These are phyloP conservation scores for Sisymbrium irio DNA, from an alignment of 345 rosid species.

Conservation along the genomic window DNA sequence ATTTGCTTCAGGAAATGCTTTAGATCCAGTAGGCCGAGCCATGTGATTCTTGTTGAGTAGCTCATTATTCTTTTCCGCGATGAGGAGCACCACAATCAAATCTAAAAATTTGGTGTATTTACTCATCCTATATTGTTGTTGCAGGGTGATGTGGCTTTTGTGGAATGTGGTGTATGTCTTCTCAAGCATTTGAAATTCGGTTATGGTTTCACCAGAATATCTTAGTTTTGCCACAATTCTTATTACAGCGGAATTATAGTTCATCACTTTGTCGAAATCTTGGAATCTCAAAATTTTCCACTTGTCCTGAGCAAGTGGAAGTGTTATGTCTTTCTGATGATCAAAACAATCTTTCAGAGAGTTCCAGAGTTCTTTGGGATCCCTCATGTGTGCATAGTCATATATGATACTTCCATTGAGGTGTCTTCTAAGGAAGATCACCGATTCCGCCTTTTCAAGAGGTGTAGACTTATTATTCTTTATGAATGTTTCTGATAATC, in stretches of 20 bases:
- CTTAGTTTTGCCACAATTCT: background rate
- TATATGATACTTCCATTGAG: too few relatives aligned
- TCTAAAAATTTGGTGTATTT: background rate
- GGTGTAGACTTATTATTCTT: too few relatives aligned
- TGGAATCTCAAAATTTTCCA: background rate
- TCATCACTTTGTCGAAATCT: background rate
- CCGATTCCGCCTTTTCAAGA: too few relatives aligned
- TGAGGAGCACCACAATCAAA: background rate
- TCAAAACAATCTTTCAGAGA: background rate
- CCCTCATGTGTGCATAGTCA: too few relatives aligned
- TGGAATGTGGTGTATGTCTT: background rate
- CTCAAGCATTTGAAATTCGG: background rate
- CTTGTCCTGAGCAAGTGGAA: background rate
- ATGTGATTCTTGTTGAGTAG: background rate
- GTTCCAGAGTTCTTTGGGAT: too few relatives aligned
- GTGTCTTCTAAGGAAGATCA: too few relatives aligned
- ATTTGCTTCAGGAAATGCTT: background rate
- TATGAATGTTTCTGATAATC: too few relatives aligned
- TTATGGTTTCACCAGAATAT: background rate
- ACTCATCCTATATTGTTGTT: background rate
- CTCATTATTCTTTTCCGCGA: background rate
- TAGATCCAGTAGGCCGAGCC: accelerated
- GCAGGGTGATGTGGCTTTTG: background rate
- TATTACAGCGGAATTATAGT: background rate
- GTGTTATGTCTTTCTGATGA: background rate